A percentile compares a stretch with the other conserved stretches of the same genome.
These are phyloP conservation scores for Tulasnella sp. DNA, from an alignment of 768 basidiomycete species.

Conservation along the genomic window DNA sequence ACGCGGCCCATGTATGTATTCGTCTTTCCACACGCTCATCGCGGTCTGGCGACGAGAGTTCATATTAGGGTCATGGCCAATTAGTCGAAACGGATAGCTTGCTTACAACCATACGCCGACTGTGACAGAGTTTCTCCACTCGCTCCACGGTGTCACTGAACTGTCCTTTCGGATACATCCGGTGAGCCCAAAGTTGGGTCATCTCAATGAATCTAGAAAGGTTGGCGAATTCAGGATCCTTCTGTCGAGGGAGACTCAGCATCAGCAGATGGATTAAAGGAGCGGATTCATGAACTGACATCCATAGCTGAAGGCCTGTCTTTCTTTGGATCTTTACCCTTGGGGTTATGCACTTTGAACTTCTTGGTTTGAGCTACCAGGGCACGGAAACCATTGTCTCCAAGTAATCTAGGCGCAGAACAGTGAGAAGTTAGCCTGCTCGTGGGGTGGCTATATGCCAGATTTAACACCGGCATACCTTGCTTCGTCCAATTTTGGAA, in stretches of 20 bases:
- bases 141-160: constrained; percentile 80
- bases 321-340: constrained; percentile 87
- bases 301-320: constrained; percentile 9
- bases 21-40: constrained; percentile 70
- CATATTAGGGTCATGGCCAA: not conserved
- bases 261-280: not conserved
- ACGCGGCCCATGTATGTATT: constrained; percentile 31
- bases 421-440: not conserved
- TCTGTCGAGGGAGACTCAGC: not conserved
- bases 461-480: constrained; percentile 26
- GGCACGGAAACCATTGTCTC: constrained; percentile 67
- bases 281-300: not conserved
- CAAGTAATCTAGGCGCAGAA: constrained; percentile 46
- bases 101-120: constrained; percentile 75
- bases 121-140: constrained; percentile 83
- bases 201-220: constrained; percentile 68
- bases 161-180: constrained; percentile 79
- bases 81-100: not conserved
- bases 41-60: constrained; percentile 42
- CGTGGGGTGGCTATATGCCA: not conserved
- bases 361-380: constrained; percentile 68
- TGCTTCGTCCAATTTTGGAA: constrained; percentile 62
- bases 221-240: constrained; percentile 54
- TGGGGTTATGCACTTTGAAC: constrained; percentile 48
- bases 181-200: constrained; percentile 95